Conservation (phyloP, 352 stramenopile genomes). For the Phytophthora fragariae region DNA sequence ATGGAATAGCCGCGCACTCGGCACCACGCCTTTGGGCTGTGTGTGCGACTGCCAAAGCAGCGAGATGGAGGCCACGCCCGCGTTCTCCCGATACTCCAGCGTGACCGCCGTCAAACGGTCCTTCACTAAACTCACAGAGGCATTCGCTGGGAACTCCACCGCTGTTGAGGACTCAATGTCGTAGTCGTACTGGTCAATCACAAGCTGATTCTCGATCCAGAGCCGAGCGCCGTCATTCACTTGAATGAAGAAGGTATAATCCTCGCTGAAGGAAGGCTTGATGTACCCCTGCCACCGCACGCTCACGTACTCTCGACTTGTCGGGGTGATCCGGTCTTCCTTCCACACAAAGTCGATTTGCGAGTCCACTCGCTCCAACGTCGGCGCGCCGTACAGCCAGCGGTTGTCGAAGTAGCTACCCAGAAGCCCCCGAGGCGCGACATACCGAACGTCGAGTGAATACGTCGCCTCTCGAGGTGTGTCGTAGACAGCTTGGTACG, state of each 20-base stretch:
- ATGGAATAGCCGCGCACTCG: slow-evolving; percentile 88
- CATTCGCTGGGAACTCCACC: slow-evolving; percentile 49
- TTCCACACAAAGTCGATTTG: slow-evolving; percentile 94
- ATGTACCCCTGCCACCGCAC: slow-evolving; percentile 94
- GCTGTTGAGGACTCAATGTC: slow-evolving; percentile 39
- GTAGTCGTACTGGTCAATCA: slow-evolving; percentile 68
- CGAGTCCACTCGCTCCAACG: slow-evolving; percentile 87
- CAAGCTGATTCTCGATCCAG: slow-evolving; percentile 68
- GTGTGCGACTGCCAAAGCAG: slow-evolving; percentile 91
- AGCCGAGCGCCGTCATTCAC: slow-evolving; percentile 92
- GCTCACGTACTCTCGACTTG: slow-evolving; percentile 94
- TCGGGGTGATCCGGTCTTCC: slow-evolving; percentile 87
- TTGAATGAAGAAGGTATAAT: slow-evolving; percentile 87
- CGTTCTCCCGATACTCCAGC: slow-evolving; percentile 95
- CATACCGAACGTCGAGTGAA: slow-evolving; percentile 83
- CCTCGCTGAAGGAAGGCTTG: slow-evolving; percentile 91
- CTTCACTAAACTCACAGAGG: slow-evolving; percentile 64
- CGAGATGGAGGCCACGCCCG: slow-evolving; percentile 79
- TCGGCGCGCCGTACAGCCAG: slow-evolving; percentile 91
- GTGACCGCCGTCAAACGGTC: slow-evolving; percentile 87
- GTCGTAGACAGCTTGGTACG: slow-evolving; percentile 91
- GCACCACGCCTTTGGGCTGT: slow-evolving; percentile 90
- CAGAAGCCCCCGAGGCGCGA: slow-evolving; percentile 80
- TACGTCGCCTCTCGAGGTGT: slow-evolving; percentile 89
- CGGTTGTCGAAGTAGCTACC: slow-evolving; percentile 97